These are phyloP conservation scores for Megacollybia marginata DNA, from an alignment of 768 basidiomycete genomes.

Conservation along the genomic window DNA sequence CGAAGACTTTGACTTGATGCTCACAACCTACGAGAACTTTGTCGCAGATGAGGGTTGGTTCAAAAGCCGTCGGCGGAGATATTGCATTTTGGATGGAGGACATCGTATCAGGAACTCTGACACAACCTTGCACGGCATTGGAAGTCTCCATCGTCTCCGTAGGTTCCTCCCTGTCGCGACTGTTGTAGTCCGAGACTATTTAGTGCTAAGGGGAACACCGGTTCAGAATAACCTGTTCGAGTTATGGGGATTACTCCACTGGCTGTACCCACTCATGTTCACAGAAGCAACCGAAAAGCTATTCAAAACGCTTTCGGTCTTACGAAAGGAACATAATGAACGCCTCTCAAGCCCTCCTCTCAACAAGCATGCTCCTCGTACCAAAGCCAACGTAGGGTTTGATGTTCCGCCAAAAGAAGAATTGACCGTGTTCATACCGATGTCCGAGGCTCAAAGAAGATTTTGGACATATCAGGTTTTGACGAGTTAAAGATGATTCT, in stretches of 20 bases:
- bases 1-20: slow-evolving; percentile 41
- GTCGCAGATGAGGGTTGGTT: slow-evolving; percentile 52
- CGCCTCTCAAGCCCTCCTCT: slow-evolving; percentile 40
- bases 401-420: slow-evolving; percentile 53
- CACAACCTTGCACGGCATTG: slow-evolving; percentile 42
- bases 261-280: slow-evolving; percentile 50
- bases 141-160: slow-evolving; percentile 11
- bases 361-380: slow-evolving; percentile 50
- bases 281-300: slow-evolving; percentile 35
- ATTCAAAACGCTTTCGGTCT: slow-evolving; percentile 52
- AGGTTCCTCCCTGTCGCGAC: not conserved
- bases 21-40: slow-evolving; percentile 67
- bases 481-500: slow-evolving; percentile 48
- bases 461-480: slow-evolving; percentile 57
- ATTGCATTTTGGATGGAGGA: slow-evolving; percentile 58
- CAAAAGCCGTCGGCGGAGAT: slow-evolving; percentile 50
- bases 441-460: slow-evolving; percentile 51
- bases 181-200: not conserved
- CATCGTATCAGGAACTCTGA: slow-evolving; percentile 70
- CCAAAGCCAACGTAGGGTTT: slow-evolving; percentile 39
- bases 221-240: slow-evolving; percentile 61
- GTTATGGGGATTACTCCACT: slow-evolving; percentile 48
- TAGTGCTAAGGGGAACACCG: slow-evolving; percentile 69
- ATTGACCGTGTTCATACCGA: slow-evolving; percentile 46
- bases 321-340: slow-evolving; percentile 43